Evolutionary conservation across 208 protist genomes (phyloP), one percentile per base, ranked within the genome.

Genomic region (Acanthamoeba culbertsoni): DNA sequence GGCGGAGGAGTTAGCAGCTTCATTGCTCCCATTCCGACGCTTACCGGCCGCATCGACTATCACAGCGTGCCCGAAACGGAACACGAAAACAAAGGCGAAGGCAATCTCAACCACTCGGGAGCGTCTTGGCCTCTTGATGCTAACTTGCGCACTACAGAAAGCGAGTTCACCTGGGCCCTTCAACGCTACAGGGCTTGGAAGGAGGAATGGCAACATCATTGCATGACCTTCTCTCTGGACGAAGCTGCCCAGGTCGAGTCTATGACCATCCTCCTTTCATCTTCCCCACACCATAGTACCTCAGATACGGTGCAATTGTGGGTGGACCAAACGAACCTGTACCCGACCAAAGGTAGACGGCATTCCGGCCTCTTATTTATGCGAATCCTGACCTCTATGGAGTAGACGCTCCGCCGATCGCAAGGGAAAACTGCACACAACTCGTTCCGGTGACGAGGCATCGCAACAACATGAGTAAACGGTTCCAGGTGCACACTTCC

Each of bases 191-290:
- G 28, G 20, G 71, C n/a, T 20, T 82, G 71, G 71, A 45, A 51
- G 35, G 71, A 82, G 23, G 71, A 82, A 33, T 82, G 71, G 71
- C 71, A 82, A 42, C 71, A 82, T 5, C 71, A 82, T 42, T 82
- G 71, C 43, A 53, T 82, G n/a, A 51, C 71, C 20, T 40, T 82
- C 18, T 26, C 71, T 5, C 43, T 31, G n/a, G 62, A 71, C 31
- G 62, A 4, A 12, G 42, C 31, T 0, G 71, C 43, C 7, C 23
- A 82, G n/a, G 71, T 82, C 7, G 71, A 82, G 43, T 82, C 71
- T 10, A 28, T 82, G 10, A 82, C 71, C 7, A 42, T 82, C 40
- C 51, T 82, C 71, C 71, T 82, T 18, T 42, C 51, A 23, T 82
- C 71, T 10, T 45, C 71, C 7, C 16, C 43, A 6, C 62, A 33